Percentiles rank a stretch among this genome's conserved stretches.
These are phyloP conservation scores for Clathrus columnatus DNA, from an alignment of 768 basidiomycete species.

Conservation along the genomic window DNA sequence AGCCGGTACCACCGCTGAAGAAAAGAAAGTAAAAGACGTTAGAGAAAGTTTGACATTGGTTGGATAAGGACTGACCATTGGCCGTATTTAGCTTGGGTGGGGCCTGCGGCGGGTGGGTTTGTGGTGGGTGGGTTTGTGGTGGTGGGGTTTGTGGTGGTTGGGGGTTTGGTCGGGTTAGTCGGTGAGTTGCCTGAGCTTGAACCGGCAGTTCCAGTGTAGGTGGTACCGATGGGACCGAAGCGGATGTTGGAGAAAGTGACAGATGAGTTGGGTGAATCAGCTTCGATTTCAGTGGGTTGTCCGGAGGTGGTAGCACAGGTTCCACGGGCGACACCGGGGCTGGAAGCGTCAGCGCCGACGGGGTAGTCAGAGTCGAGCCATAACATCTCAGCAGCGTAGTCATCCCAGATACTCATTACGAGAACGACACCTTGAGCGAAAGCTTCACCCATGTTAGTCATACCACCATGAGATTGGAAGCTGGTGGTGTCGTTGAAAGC, in stretches of 20 bases:
- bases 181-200: not conserved
- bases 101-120: not conserved
- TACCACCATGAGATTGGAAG: conserved; percentile 34
- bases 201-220: conserved; percentile 19
- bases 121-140: not conserved
- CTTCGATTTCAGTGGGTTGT: conserved; percentile 35
- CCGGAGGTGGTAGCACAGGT: conserved; percentile 41
- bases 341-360: conserved; percentile 22
- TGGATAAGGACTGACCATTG: conserved; percentile 6
- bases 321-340: conserved; percentile 38
- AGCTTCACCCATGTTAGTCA: conserved; percentile 26
- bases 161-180: not conserved
- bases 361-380: conserved; percentile 49
- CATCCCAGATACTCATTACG: conserved; percentile 44
- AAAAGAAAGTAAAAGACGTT: not conserved
- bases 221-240: conserved; percentile 41
- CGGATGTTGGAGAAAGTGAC: conserved; percentile 49
- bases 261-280: conserved; percentile 27
- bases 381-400: conserved; percentile 45
- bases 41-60: not conserved
- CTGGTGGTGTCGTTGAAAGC: conserved; percentile 36
- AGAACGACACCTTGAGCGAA: conserved; percentile 38
- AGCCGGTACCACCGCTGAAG: conserved; percentile 9
- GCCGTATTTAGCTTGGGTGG: conserved; percentile 10
- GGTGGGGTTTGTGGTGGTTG: not conserved